Percentiles rank a stretch among this genome's conserved stretches.
These are phyloP conservation scores for Phytophthora nicotianae DNA, from an alignment of 352 stramenopile species.

Conservation along the genomic window DNA sequence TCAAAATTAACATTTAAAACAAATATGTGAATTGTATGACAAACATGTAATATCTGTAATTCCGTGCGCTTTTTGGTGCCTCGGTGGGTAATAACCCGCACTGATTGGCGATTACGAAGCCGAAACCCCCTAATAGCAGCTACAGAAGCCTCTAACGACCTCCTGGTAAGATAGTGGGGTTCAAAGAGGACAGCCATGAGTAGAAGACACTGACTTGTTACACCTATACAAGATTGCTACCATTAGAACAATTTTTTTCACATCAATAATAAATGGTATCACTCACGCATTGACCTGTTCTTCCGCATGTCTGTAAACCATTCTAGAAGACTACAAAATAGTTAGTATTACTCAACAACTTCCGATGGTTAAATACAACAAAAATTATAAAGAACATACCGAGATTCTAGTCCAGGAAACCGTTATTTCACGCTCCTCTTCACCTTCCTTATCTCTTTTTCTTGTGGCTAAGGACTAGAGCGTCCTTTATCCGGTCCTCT, in stretches of 20 bases:
- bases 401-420: no score
- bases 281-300: neutral
- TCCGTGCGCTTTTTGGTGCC: neutral
- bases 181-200: neutral
- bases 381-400: no score
- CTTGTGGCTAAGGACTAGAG: no score
- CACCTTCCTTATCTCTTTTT: no score
- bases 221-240: neutral
- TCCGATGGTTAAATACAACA: no score
- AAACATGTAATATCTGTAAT: neutral
- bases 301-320: neutral
- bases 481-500: no score
- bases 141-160: neutral
- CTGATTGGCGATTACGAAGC: neutral
- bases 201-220: neutral
- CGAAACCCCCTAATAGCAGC: neutral
- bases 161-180: neutral
- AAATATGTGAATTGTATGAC: no score
- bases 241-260: neutral
- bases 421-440: no score
- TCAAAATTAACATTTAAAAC: no score
- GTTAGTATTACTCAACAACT: no score
- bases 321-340: neutral
- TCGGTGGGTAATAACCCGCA: neutral
- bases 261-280: neutral